Conservation (phyloP, 2,329 filamentous ascomycete genomes). For the Fusarium phyllophilum region DNA sequence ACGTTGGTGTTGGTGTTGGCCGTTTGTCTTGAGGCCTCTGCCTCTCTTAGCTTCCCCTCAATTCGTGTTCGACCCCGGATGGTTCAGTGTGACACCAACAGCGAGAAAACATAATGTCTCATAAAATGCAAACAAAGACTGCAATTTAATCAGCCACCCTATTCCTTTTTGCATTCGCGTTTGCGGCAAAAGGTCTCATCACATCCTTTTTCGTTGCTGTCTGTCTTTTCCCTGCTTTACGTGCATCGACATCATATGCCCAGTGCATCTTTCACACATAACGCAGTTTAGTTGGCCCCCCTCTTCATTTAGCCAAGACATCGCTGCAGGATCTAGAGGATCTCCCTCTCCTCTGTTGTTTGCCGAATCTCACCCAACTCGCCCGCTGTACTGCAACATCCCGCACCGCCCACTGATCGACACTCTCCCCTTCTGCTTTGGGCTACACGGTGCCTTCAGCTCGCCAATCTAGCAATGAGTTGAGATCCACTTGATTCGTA, state of each 20-base stretch:
- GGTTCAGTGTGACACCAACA: conserved; percentile 9
- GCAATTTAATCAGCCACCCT: not conserved
- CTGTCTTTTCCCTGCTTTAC: not conserved
- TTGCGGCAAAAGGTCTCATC: conserved; percentile 1
- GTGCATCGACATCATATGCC: not conserved
- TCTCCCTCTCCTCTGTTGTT: conserved; percentile 6
- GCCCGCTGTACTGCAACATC: not conserved
- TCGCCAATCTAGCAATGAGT: conserved; percentile 28
- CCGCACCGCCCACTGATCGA: conserved; percentile 13
- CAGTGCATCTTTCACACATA: conserved; percentile 1
- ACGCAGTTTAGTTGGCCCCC: not conserved
- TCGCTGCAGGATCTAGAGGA: conserved; percentile 33
- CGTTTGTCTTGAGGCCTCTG: conserved; percentile 15
- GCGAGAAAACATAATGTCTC: conserved; percentile 29
- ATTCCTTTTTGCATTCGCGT: not conserved
- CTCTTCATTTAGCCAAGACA: not conserved
- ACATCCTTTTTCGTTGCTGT: not conserved
- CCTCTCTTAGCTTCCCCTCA: conserved; percentile 1
- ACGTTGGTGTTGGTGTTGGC: not conserved
- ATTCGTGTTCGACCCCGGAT: conserved; percentile 10
- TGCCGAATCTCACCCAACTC: not conserved
- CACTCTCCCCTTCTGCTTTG: conserved; percentile 1
- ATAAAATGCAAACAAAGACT: conserved; percentile 13
- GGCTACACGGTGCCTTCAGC: conserved; percentile 9
- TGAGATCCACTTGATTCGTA: not conserved